Base-by-base conservation (phyloP, 257 asterid species). In the Primulina eburnea region DNA sequence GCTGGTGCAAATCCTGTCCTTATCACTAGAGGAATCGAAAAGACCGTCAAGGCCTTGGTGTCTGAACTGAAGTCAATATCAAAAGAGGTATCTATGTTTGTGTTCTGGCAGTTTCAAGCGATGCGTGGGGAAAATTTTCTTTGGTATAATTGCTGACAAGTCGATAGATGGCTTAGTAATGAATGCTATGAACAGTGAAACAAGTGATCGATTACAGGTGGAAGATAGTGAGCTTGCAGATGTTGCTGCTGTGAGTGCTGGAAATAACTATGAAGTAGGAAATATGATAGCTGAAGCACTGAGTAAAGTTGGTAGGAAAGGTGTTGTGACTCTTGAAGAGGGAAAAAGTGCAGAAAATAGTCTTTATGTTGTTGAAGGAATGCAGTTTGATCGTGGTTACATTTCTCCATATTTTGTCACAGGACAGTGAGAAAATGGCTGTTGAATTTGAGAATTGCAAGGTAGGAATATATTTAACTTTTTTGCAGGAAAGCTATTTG, bases 161-260 rank as follows among this genome's bases (percentile, higher is more conserved):
- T n/a, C 52, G 37, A 2, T 7, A 7, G 38, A n/a, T 26, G 35
- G 38, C 32, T 55, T 68, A 21, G 60, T 40, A 29, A 56, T 37
- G 57, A 17, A 6, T 5, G 57, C 3, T 5, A 4, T 35, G 52
- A 17, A 32, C 57, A 62, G 66, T 28, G 77, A 12, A 62, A 55
- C 70, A 16, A 8, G 30, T 32, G 69, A 52, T 24, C 69, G 33
- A 58, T 80, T 71, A 28, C 86, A 93, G 97, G 97, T 91, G 60
- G 99, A 93, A 77, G 97, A 93, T 68, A 90, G 89, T 70, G 99
- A 94, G 71, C 80, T 94, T 35, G 97, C 99, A 32, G 99, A 94
- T 75, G 97, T 94, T 73, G 99, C 99, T 70, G 96, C 99, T 52
- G 99, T 91, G 40, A 91, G 99, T 87, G 99, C 97, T 2, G 99